Evolutionary conservation across 2,329 filamentous ascomycete species (phyloP), one percentile per base, ranked within the genome.

Genomic region (Scedosporium aurantiacum): DNA sequence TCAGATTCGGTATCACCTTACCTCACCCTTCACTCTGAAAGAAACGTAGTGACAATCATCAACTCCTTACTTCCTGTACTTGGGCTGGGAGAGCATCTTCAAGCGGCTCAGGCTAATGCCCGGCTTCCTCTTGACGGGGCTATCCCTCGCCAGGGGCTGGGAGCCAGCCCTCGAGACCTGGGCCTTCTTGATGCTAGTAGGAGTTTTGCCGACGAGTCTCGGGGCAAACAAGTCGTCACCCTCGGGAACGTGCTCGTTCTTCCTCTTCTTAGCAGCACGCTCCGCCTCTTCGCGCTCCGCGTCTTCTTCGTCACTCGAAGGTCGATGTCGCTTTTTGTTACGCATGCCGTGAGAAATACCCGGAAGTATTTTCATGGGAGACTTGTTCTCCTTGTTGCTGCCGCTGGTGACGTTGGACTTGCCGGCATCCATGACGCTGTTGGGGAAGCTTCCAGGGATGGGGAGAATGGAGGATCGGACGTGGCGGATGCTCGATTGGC

Each of bases 301-400:
- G 40, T 82, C 79, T 60, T 85, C 82, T 61, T 82, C 81, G 50
- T 84, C 82, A 57, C 78, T 79, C 60, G 73, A 79, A 16, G 79
- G 78, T n/a, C 84, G 78, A 66, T 81, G 78, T 27, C 85, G 81
- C 73, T 86, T 88, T 77, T 88, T 87, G 74, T 83, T 87, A 6
- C 76, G 71, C 73, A 88, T 81, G 18, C 85, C 85, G 66, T 87
- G 85, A 3, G 82, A 77, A 43, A 84, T 78, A 45, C 78, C 77
- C n/a, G 71, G 67, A 58, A 79, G 68, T 69, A 76, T 41, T 58
- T 63, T 67, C 21, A 69, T 65, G 5, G 77, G 79, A 1, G 74
- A 74, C 54, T 75, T 72, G 66, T 85, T 85, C 68, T 84, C 82
- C 72, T 84, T 84, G 70, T 83, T 78, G 61, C 67, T 68, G 23